Base-by-base conservation (phyloP, 2,329 filamentous ascomycete species). In the Penicillium sp. region DNA sequence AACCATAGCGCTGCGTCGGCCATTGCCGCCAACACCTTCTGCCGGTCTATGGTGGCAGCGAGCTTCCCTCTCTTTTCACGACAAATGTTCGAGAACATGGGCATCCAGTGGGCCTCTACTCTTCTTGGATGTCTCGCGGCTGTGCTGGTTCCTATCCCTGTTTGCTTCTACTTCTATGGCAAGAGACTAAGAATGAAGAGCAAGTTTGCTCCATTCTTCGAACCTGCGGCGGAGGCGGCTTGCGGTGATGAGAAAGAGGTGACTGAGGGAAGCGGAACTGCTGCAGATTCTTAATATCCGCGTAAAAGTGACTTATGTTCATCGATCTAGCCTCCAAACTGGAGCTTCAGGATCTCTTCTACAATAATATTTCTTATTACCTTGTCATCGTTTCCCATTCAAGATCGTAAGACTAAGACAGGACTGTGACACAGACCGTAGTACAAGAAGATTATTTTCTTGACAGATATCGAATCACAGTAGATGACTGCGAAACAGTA, bases 1-100 rank as follows among this genome's bases (percentile, higher is more conserved):
- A 44, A 12, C 12, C 46, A 27, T 4, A 72, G 67, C 58, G 79
- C 81, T 14, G 80, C 81, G 11, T 80, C 78, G 1, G 81, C 81
- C 15, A 80, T 83, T 37, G 81, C 81, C 8, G 81, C 80, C 6
- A 83, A 83, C 58, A 83, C 81, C 0, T 80, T 83, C 64, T 73
- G 82, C 61, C 74, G 81, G 18, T 79, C 76, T 8, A 67, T 82
- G 22, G 77, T 76, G 35, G 81, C 79, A 20, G 79, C 78, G 23
- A 73, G 74, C 3, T 82, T 83, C 63, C 82, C 82, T 0, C 75
- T 84, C 0, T 84, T 84, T 62, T 78, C 80, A 0, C 79, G 75
- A 0, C 80, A 83, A 60, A 83, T 84, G 81, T 82, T 82, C 60
- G 56, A 82, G 2, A 53, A 45, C 15, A 62, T 71, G 60, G 69